Conservation (phyloP, 176 grass and related monocot genomes). For the Eragrostis curvula region DNA sequence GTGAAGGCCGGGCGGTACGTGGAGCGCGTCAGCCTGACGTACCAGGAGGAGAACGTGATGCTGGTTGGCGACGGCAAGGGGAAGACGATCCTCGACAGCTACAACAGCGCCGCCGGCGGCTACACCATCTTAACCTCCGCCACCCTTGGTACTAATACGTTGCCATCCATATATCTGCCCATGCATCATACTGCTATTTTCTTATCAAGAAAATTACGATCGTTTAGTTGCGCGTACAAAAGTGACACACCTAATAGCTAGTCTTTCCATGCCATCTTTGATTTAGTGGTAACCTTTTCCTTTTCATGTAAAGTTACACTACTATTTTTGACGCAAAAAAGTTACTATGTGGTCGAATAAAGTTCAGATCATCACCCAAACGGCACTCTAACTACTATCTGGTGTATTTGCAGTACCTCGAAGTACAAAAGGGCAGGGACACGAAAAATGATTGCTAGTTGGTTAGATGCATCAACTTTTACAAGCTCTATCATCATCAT, state of each 20-base stretch:
- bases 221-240: not conserved
- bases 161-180: not conserved
- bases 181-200: not conserved
- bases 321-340: too few relatives aligned
- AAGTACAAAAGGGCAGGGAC: not conserved
- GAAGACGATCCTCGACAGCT: slow-evolving; percentile 71
- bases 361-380: not conserved
- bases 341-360: too few relatives aligned
- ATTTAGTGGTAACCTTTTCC: not conserved
- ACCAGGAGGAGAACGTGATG: slow-evolving; percentile 65
- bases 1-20: slow-evolving; percentile 82
- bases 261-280: not conserved
- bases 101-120: slow-evolving; percentile 54
- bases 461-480: slow-evolving; percentile 7
- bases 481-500: not conserved
- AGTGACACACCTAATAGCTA: not conserved
- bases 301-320: too few relatives aligned
- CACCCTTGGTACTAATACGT: slow-evolving; percentile 62
- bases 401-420: not conserved
- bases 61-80: slow-evolving; percentile 87
- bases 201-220: not conserved
- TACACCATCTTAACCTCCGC: slow-evolving; percentile 68
- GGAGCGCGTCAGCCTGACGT: slow-evolving; percentile 64
- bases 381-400: not conserved
- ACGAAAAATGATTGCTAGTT: slow-evolving; percentile 26